phyloP scores from a whole-genome alignment of 176 grass and related monocot genomes.

The Phoenix roebelenii region DNA sequence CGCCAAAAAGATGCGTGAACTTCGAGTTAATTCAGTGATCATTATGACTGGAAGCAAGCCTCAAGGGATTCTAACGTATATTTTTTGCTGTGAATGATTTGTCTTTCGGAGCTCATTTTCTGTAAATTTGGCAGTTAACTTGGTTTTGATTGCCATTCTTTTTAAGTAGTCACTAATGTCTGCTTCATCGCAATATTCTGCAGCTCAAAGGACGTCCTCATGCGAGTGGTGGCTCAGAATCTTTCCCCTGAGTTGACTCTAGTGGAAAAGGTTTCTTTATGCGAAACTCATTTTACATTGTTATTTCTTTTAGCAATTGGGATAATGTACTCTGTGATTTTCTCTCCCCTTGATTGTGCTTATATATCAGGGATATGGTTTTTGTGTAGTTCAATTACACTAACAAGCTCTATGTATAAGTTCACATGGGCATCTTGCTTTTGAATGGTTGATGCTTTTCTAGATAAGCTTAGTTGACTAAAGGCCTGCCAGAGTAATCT shows the following conservation, averaged over 20 bases:
- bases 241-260: slow-evolving; percentile 82
- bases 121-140: neutral
- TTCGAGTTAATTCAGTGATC: slow-evolving; percentile 79
- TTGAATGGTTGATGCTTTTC: no score
- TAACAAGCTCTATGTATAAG: no score
- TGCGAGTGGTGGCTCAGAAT: slow-evolving; percentile 91
- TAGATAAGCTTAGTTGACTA: no score
- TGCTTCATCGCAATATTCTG: slow-evolving; percentile 11
- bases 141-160: neutral
- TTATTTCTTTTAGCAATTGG: slow-evolving; percentile 3
- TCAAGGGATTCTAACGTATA: slow-evolving; percentile 91
- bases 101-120: neutral
- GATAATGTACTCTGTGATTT: no score
- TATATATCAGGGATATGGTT: no score
- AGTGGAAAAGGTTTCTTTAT: slow-evolving; percentile 78
- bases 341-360: no score
- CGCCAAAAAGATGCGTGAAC: slow-evolving; percentile 79
- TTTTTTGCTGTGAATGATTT: neutral
- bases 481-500: no score
- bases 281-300: slow-evolving; percentile 13
- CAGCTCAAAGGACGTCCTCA: slow-evolving; percentile 96
- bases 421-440: no score
- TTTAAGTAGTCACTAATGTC: neutral
- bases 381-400: no score
- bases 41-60: slow-evolving; percentile 61